These are phyloP conservation scores for Ophiostoma sp. DNA, from an alignment of 2,329 filamentous ascomycete genomes.

Conservation along the genomic window DNA sequence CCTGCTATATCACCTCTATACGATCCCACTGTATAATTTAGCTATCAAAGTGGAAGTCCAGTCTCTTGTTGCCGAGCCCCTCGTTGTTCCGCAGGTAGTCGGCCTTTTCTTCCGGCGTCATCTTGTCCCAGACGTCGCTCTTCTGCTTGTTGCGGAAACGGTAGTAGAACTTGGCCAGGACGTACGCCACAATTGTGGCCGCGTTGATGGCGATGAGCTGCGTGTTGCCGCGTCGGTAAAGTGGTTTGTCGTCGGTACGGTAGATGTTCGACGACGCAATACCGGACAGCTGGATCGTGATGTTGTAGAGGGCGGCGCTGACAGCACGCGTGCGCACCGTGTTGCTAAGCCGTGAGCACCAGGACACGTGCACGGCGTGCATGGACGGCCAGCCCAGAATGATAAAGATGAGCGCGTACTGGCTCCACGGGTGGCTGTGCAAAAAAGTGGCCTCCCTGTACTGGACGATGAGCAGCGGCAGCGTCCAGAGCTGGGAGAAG, in stretches of 20 bases:
- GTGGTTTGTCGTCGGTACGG: conserved; percentile 41
- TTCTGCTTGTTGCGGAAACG: conserved; percentile 44
- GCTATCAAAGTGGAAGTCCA: conserved; percentile 38
- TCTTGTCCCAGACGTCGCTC: conserved; percentile 43
- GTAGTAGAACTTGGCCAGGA: conserved; percentile 42
- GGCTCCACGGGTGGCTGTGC: conserved; percentile 36
- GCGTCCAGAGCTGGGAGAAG: conserved; percentile 46
- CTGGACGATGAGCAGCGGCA: conserved; percentile 43
- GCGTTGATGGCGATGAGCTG: conserved; percentile 38
- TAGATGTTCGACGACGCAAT: conserved; percentile 41
- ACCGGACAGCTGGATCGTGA: conserved; percentile 42
- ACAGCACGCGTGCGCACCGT: conserved; percentile 58
- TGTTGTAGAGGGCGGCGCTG: conserved; percentile 57
- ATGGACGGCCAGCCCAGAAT: conserved; percentile 46
- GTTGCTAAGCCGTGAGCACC: conserved; percentile 57
- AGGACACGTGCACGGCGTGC: conserved; percentile 44
- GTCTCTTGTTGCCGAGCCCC: conserved; percentile 40
- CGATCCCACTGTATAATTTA: not conserved
- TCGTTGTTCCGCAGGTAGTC: conserved; percentile 44
- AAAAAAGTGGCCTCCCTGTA: conserved; percentile 26
- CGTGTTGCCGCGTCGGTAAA: conserved; percentile 41
- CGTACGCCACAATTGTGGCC: conserved; percentile 34
- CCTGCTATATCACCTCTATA: not conserved
- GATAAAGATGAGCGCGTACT: conserved; percentile 42
- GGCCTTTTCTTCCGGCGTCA: conserved; percentile 45